Evolutionary conservation across 2,329 filamentous ascomycete species (phyloP).

Genomic region (Aspergillus hortae): DNA sequence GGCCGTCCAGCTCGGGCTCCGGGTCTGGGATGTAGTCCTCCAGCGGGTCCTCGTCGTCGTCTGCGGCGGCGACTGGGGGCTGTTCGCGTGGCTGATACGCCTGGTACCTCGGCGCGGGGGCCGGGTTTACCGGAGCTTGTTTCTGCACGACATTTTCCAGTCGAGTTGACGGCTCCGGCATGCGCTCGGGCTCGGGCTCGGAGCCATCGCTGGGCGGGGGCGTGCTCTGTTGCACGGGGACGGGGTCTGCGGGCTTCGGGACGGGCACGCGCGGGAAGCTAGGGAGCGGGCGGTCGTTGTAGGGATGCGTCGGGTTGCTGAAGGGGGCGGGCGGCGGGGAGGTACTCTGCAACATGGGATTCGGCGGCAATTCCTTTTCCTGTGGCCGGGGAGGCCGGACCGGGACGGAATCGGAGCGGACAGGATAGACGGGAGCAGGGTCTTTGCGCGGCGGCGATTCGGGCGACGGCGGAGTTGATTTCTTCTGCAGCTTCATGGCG

Average conservation of each 20-base stretch:
- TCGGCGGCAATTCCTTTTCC: constrained; percentile 26
- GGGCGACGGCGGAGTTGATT: constrained; percentile 14
- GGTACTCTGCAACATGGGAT: constrained; percentile 16
- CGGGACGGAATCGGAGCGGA: constrained; percentile 11
- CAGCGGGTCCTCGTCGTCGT: constrained; percentile 19
- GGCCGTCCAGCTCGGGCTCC: constrained; percentile 15
- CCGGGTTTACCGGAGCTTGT: neutral
- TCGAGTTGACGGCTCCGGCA: neutral
- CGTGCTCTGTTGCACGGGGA: constrained; percentile 4
- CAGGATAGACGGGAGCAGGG: constrained; percentile 7
- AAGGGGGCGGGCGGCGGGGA: constrained; percentile 2
- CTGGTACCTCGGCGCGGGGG: neutral
- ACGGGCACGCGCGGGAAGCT: constrained; percentile 7
- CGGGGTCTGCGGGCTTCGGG: constrained; percentile 1
- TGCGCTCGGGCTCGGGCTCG: neutral
- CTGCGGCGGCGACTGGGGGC: neutral
- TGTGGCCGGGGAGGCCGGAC: constrained; percentile 16
- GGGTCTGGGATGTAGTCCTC: constrained; percentile 35
- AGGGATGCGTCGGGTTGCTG: constrained; percentile 1
- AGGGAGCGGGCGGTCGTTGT: constrained; percentile 7
- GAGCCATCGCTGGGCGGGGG: constrained; percentile 4
- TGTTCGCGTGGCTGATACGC: neutral
- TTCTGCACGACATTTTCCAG: too few species aligned
- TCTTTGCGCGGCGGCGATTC: constrained; percentile 21
- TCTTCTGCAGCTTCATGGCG: constrained; percentile 27